Evolutionary conservation across 805 yeast genomes (phyloP), one percentile per base, ranked within the genome.

Genomic region (Jamesozyma lodderae): DNA sequence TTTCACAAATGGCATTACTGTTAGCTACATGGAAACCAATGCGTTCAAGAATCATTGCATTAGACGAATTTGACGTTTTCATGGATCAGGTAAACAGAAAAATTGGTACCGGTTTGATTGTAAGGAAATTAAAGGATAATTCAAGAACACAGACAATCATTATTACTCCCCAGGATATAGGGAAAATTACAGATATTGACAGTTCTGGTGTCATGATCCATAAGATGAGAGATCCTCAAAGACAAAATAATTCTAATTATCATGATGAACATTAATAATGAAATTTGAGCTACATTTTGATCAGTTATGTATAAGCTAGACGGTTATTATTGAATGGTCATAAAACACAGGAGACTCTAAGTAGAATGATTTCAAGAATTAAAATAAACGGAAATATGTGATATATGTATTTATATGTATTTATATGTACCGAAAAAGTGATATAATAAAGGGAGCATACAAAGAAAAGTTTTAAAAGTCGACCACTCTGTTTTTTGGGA

Each of bases 31-130:
- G 99, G 99, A 77, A 77, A 46, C 80, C 85, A 20, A 88, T 92
- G 95, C 77, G 81, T 43, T 80, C 94, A 0, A 75, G 83, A 40
- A 73, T 92, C 15, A 74, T 94, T 42, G 96, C 96, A 0, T 64
- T 92, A 42, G 99, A 92, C 61, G 99, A 92, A 60, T 92, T 83
- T 58, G 99, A 92, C 62, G 98, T 92, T 16, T 92, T 79, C 53
- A 92, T 92, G 98, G 99, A 92, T 59, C 85, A 86, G 35, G 84
- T 86, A 14, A 87, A 88, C 55, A 72, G 98, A 47, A 71, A 79
- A 32, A 73, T 82, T 37, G 86, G 95, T 43, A 76, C 92, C 55
- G 69, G 74, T 34, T 62, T 88, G 44, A 77, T 92, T 55, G 65
- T 87, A 34, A 72, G 72, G 19, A 82, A 85, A 46, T 71, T 88